These are phyloP conservation scores for Apodospora peruviana DNA, from an alignment of 495 filamentous ascomycete genomes.

Conservation along the genomic window DNA sequence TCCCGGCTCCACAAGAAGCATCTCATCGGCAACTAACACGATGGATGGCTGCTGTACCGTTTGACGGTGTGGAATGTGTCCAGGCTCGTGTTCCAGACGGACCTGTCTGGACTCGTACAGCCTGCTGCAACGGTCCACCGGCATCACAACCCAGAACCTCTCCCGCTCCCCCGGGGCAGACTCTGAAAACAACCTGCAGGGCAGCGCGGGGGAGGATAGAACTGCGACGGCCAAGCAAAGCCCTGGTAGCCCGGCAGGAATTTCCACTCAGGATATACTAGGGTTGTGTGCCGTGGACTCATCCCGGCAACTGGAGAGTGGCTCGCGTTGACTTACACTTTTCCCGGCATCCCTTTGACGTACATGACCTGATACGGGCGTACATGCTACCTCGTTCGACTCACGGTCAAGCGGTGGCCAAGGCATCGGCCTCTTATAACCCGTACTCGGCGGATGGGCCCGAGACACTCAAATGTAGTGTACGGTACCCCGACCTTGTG, in stretches of 20 bases:
- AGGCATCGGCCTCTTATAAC: constrained; percentile 8
- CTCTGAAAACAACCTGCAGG: neutral
- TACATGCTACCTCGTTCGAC: constrained; percentile 11
- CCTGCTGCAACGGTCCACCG: neutral
- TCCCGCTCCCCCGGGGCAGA: neutral
- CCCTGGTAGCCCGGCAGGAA: neutral
- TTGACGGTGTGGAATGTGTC: neutral
- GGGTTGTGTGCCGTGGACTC: constrained; percentile 8
- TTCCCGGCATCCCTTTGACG: constrained; percentile 16
- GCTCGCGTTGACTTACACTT: constrained; percentile 9
- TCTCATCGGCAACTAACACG: neutral
- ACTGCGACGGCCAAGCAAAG: neutral
- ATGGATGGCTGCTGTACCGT: constrained; percentile 4
- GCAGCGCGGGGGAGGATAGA: constrained; percentile 1
- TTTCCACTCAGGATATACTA: neutral
- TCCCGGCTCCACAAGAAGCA: constrained; percentile 3
- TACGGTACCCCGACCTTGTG: constrained; percentile 6
- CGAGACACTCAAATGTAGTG: constrained; percentile 2
- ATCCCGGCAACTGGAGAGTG: constrained; percentile 10
- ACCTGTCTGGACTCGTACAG: too few species aligned
- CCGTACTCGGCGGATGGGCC: constrained; percentile 2
- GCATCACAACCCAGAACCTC: neutral
- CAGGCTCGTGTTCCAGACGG: constrained; percentile 4
- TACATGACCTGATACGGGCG: constrained; percentile 18
- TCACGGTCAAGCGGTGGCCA: constrained; percentile 7